These are phyloP conservation scores for Coriaria nepalensis DNA, from an alignment of 306 rosid genomes.

Conservation along the genomic window DNA sequence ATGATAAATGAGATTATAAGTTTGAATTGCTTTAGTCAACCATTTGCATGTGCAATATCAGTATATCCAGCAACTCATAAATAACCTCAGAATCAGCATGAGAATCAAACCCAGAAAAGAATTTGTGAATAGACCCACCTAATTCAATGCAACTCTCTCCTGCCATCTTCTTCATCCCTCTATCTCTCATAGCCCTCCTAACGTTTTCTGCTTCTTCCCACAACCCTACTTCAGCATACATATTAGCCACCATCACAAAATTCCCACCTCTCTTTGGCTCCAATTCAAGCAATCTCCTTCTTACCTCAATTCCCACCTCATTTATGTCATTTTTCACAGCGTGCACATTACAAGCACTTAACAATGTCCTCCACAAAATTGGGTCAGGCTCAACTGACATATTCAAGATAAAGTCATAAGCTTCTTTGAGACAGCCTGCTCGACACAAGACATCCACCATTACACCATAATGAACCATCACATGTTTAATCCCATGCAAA, in stretches of 20 bases:
- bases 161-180: conserved; percentile 61
- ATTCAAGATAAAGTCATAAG: conserved; percentile 43
- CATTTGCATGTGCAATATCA: conserved; percentile 62
- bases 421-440: conserved; percentile 56
- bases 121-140: conserved; percentile 46
- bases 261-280: conserved; percentile 83
- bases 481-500: conserved; percentile 53
- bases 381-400: conserved; percentile 63
- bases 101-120: conserved; percentile 56
- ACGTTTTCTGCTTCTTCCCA: conserved; percentile 71
- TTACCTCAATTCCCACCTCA: conserved; percentile 44
- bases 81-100: conserved; percentile 19
- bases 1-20: conserved; percentile 1
- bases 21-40: conserved; percentile 6
- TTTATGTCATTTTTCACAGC: conserved; percentile 24
- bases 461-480: conserved; percentile 66
- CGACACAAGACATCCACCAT: conserved; percentile 79
- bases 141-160: conserved; percentile 72
- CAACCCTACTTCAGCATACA: conserved; percentile 72
- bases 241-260: conserved; percentile 66
- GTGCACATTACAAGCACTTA: conserved; percentile 50
- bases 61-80: conserved; percentile 39
- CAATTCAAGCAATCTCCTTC: conserved; percentile 48
- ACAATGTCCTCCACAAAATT: conserved; percentile 69
- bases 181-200: conserved; percentile 54